phyloP scores from a whole-genome alignment of 179 eudicot species.

The Gypsophila paniculata region DNA sequence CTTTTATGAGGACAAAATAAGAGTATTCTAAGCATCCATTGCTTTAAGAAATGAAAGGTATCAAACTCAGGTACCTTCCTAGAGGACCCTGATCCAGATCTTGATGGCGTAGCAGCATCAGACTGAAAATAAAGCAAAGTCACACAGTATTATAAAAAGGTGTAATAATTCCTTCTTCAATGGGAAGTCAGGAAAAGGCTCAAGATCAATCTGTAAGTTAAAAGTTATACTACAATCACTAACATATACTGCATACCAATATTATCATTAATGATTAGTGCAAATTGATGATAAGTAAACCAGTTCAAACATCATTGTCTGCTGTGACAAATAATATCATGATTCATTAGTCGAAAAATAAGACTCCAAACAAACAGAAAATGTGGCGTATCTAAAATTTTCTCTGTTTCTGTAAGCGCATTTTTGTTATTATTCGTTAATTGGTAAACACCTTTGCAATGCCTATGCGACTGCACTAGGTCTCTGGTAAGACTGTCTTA shows the following conservation, averaged over 20 bases:
- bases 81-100: slow-evolving; percentile 80
- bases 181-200: background rate
- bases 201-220: background rate
- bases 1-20: background rate
- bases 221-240: background rate
- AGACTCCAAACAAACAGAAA: no score
- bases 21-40: background rate
- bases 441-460: background rate
- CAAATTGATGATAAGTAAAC: background rate
- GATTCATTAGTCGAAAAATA: no score
- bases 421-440: background rate
- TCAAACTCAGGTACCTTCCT: slow-evolving; percentile 52
- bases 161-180: background rate
- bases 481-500: no score
- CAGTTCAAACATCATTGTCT: slow-evolving; percentile 1
- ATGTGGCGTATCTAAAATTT: background rate
- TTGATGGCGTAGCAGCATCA: slow-evolving; percentile 52
- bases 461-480: background rate
- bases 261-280: background rate
- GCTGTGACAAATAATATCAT: background rate
- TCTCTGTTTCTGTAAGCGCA: background rate
- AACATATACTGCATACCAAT: background rate
- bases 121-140: slow-evolving; percentile 42
- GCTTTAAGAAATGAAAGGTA: background rate
- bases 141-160: background rate